Percentiles rank a stretch among this genome's conserved stretches.
Evolutionary conservation across 257 asterid species (phyloP).

Genomic region (Nicotiana tabacum): DNA sequence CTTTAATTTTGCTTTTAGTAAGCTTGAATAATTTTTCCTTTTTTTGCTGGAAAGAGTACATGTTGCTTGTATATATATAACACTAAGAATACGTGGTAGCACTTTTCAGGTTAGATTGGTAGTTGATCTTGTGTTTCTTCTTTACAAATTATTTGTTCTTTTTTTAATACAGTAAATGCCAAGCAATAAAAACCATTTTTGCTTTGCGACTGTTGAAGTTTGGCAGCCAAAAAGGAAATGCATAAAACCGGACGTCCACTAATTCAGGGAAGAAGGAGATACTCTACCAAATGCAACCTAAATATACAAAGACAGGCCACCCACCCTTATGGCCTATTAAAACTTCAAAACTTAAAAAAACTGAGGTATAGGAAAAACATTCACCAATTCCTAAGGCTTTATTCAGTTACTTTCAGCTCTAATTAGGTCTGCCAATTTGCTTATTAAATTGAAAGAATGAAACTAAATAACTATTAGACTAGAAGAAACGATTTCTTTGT

Average conservation of each 20-base stretch:
- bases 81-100: background rate
- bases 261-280: background rate
- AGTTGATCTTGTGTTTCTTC: constrained; percentile 8
- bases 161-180: background rate
- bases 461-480: background rate
- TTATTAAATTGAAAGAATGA: background rate
- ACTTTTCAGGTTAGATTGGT: constrained; percentile 1
- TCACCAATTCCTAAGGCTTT: background rate
- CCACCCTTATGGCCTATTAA: background rate
- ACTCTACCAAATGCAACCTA: background rate
- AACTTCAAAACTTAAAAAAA: background rate
- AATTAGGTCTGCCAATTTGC: background rate
- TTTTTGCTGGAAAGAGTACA: too few relatives aligned
- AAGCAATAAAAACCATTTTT: background rate
- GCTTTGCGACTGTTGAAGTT: constrained; percentile 16
- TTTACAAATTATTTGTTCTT: background rate
- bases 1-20: too few relatives aligned
- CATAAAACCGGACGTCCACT: background rate
- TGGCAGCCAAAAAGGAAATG: constrained; percentile 22
- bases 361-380: background rate
- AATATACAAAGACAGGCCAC: constrained; percentile 7
- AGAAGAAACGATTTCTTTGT: too few relatives aligned
- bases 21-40: too few relatives aligned
- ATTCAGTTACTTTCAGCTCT: too few relatives aligned
- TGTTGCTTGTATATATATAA: too few relatives aligned